Base-by-base conservation (phyloP, 2,329 filamentous ascomycete genomes). In the Aspergillus costaricaensis region DNA sequence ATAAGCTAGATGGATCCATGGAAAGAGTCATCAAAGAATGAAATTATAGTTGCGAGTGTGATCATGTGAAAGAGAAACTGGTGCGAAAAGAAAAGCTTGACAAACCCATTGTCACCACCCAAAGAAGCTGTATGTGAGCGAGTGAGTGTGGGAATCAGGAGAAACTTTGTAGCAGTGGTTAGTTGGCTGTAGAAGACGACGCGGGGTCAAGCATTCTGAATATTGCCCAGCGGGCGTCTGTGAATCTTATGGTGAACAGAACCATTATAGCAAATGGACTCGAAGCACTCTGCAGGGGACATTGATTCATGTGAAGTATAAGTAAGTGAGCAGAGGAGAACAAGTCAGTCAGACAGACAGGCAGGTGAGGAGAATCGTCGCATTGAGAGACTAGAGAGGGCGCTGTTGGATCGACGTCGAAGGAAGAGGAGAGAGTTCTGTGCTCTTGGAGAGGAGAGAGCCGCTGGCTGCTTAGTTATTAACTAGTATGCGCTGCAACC, bases 1-100 rank as follows among this genome's bases (percentile, higher is more conserved):
- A 50, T 50, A 50, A 30, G 23, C 47, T 50, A 32, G 47, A 50
- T 50, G 25, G 47, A 30, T 19, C 47, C 47, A 50, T 50, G 47
- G 47, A 50, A 49, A 50, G 23, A 30, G 5, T n/a, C n/a, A 30
- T 19, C 47, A 12, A 36, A n/a, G 25, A 50, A 17, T 30, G 47
- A 30, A 5, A 14, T 50, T 30, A 50, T 50, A 50, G 47, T 30
- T 44, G 41, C 41, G 21, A 17, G 10, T 4, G 25, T 7, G 25
- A 32, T 36, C 47, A 50, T 36, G 54, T 56, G 41, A 30, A 55
- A 39, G 8, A 14, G 25, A 27, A 17, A 12, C 2, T 27, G 52
- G 10, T 3, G 25, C 32, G n/a, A n/a, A 50, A 23, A 8, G 25
- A 27, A 27, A 23, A n/a, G 10, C 41, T 44, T 44, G 32, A 36